Conservation (phyloP, 805 yeast species). For the Scheffersomyces spartinae region DNA sequence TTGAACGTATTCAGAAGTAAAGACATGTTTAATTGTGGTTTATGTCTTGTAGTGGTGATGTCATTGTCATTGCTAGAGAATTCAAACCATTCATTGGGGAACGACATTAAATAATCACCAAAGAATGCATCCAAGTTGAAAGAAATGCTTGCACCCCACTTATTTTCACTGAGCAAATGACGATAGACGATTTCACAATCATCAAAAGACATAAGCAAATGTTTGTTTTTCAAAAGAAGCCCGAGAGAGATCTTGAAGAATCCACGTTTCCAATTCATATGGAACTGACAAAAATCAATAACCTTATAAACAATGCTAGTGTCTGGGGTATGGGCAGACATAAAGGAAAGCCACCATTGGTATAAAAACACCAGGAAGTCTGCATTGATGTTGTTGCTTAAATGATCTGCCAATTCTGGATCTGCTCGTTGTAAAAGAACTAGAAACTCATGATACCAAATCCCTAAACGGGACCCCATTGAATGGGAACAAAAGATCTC, state of each 20-base stretch:
- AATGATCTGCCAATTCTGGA: conserved; percentile 31
- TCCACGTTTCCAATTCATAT: conserved; percentile 43
- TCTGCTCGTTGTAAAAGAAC: conserved; percentile 28
- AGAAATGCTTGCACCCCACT: no score
- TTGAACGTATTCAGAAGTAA: no score
- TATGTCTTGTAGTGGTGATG: no score
- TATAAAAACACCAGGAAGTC: conserved; percentile 39
- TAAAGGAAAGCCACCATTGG: conserved; percentile 57
- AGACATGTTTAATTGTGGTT: no score
- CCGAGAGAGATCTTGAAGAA: conserved; percentile 46
- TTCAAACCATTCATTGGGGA: no score
- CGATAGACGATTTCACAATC: conserved; percentile 16
- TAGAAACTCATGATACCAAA: conserved; percentile 42
- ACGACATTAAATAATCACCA: no score
- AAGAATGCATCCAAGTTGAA: no score
- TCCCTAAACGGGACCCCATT: conserved; percentile 41
- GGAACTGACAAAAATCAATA: conserved; percentile 38
- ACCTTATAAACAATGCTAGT: conserved; percentile 33
- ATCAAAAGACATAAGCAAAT: conserved; percentile 23
- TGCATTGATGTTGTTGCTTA: conserved; percentile 18
- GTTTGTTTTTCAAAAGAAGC: conserved; percentile 36
- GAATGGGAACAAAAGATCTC: conserved; percentile 38
- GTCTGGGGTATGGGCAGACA: conserved; percentile 50
- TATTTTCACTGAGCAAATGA: conserved; percentile 23
- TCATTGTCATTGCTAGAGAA: no score